These are phyloP conservation scores for Pleurotus cornucopiae DNA, from an alignment of 768 basidiomycete genomes.

Conservation along the genomic window DNA sequence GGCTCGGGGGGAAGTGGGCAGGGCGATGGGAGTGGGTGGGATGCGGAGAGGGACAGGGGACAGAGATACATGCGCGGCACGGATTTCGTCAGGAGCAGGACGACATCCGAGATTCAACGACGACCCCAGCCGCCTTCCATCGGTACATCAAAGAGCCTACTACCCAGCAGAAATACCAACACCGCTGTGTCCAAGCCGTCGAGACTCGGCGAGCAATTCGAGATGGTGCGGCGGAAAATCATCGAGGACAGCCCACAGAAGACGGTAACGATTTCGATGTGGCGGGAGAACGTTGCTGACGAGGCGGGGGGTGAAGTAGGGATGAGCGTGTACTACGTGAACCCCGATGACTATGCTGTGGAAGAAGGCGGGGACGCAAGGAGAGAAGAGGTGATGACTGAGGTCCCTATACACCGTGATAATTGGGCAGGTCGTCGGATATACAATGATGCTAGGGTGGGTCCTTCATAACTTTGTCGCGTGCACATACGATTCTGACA, in stretches of 20 bases:
- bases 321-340: slow-evolving; percentile 44
- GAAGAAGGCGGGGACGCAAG: slow-evolving; percentile 9
- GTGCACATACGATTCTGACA: background rate
- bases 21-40: background rate
- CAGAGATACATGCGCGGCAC: background rate
- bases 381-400: slow-evolving; percentile 18
- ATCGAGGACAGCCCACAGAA: slow-evolving; percentile 46
- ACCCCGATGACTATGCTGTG: slow-evolving; percentile 25
- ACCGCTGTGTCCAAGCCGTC: background rate
- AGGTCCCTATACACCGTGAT: background rate
- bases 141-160: background rate
- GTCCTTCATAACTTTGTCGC: background rate
- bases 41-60: background rate
- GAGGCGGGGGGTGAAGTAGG: slow-evolving; percentile 28
- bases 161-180: background rate
- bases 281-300: slow-evolving; percentile 51
- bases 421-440: background rate
- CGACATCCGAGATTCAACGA: slow-evolving; percentile 4
- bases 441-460: background rate
- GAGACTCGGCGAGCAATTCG: slow-evolving; percentile 20
- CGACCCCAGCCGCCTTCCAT: background rate
- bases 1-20: background rate
- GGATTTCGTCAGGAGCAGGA: background rate
- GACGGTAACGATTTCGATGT: slow-evolving; percentile 51
- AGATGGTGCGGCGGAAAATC: slow-evolving; percentile 36